phyloP scores from a whole-genome alignment of 495 filamentous ascomycete genomes.

The Talaromyces trachyspermus region DNA sequence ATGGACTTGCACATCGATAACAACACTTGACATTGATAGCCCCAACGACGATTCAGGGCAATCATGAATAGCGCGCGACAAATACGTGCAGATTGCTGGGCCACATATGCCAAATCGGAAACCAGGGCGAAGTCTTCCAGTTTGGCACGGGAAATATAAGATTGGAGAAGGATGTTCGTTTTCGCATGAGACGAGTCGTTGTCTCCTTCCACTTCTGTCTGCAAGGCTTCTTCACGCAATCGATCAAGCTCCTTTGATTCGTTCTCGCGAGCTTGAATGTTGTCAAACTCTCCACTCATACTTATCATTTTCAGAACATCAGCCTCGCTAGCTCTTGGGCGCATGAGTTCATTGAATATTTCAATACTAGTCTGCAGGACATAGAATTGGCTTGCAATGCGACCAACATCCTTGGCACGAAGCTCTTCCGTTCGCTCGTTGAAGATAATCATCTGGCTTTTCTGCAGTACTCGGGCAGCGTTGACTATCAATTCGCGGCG shows the following conservation, averaged over 20 bases:
- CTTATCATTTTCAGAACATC: conserved; percentile 93
- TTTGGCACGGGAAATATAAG: conserved; percentile 83
- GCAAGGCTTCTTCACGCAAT: conserved; percentile 56
- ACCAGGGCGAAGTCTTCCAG: conserved; percentile 88
- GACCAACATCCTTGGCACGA: conserved; percentile 83
- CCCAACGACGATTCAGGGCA: conserved; percentile 88
- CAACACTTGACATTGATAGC: conserved; percentile 84
- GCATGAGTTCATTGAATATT: conserved; percentile 93
- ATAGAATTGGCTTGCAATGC: conserved; percentile 96
- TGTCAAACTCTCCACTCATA: conserved; percentile 94
- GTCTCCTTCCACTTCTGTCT: conserved; percentile 65
- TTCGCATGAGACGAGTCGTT: conserved; percentile 78
- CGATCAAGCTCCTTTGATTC: conserved; percentile 71
- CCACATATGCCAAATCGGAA: conserved; percentile 88
- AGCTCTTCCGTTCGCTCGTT: conserved; percentile 89
- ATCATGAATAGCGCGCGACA: conserved; percentile 96
- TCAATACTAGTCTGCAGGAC: conserved; percentile 87
- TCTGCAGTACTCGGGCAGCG: conserved; percentile 74
- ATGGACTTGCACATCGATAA: conserved; percentile 91
- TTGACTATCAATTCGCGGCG: conserved; percentile 77
- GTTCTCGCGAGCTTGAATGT: conserved; percentile 83
- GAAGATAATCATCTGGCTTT: conserved; percentile 98
- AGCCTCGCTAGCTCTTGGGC: conserved; percentile 68
- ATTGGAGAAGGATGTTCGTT: conserved; percentile 90
- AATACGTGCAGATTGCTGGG: conserved; percentile 91